These are phyloP conservation scores for Entomortierella parvispora DNA, from an alignment of 192 early-diverging fungal genomes.

Conservation along the genomic window DNA sequence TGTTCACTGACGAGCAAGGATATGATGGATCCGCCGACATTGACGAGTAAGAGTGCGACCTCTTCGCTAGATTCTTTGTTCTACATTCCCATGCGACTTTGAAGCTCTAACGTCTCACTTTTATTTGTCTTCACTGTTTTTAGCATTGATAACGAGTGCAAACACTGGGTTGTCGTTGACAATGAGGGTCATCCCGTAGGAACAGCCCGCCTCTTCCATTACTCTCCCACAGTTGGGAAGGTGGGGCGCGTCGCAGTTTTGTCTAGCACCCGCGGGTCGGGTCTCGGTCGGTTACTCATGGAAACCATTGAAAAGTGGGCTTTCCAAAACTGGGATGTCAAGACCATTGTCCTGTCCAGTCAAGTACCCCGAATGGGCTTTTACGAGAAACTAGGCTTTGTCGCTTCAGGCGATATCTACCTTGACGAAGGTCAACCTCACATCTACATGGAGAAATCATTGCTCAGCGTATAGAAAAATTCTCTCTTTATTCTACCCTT, in stretches of 20 bases:
- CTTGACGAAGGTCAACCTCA: conserved; percentile 45
- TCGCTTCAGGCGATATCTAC: conserved; percentile 24
- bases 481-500: too few species aligned
- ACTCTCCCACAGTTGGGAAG: conserved; percentile 33
- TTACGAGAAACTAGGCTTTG: conserved; percentile 40
- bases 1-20: conserved; percentile 46
- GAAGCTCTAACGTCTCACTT: too few species aligned
- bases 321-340: conserved; percentile 6
- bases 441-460: conserved; percentile 30
- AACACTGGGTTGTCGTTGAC: conserved; percentile 42
- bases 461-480: neutral
- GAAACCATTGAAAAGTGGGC: conserved; percentile 28
- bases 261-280: conserved; percentile 23
- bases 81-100: neutral
- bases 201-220: conserved; percentile 33
- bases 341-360: conserved; percentile 26
- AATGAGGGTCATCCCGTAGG: conserved; percentile 18
- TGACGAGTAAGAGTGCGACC: conserved; percentile 49
- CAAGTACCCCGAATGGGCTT: conserved; percentile 40
- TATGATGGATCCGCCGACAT: conserved; percentile 34
- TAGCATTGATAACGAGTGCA: conserved; percentile 38
- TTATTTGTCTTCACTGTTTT: neutral
- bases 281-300: conserved; percentile 40
- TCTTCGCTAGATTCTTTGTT: too few species aligned
- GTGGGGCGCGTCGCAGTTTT: conserved; percentile 44